Base-by-base conservation (phyloP, 164 flowering plant species). In the Buxus sempervirens region DNA sequence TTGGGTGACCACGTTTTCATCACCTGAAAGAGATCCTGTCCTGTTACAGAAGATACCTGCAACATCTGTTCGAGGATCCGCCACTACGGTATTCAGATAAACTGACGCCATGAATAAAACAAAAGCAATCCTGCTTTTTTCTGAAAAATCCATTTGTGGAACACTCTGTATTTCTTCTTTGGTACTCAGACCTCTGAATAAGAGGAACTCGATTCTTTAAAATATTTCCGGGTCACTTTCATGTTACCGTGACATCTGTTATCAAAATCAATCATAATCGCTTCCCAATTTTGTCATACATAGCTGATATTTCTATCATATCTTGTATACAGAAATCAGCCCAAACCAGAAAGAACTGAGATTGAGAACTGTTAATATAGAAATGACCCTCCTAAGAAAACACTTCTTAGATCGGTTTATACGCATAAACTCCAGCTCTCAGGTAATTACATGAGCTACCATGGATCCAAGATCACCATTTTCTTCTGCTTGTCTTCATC, bases 1-100 rank as follows among this genome's bases (percentile, higher is more conserved):
- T 7, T 26, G 4, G 20, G 65, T 48, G 6, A 62, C n/a, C n/a
- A n/a, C n/a, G n/a, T n/a, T 41, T 6, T 18, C 26, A 54, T 19
- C 63, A 63, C 67, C 67, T n/a, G 54, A 60, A 13, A 32, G 66
- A 60, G 72, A 66, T 18, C 21, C 0, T 5, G 57, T 32, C 27
- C 67, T 28, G 41, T 42, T 53, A 51, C 73, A 70, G 56, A 19
- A 2, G 12, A 21, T 21, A 22, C 61, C 66, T 9, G 66, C 72
- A 4, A 70, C 12, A 41, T 24, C 27, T 28, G 67, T 62, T 12
- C 66, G 38, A 20, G 72, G 61, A n/a, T n/a, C n/a, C n/a, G n/a
- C n/a, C n/a, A n/a, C n/a, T n/a, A n/a, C n/a, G n/a, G n/a, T n/a
- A n/a, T n/a, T n/a, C n/a, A n/a, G n/a, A n/a, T n/a, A n/a, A 27